phyloP scores from a whole-genome alignment of 75 land plant species.

The Pinus taeda region DNA sequence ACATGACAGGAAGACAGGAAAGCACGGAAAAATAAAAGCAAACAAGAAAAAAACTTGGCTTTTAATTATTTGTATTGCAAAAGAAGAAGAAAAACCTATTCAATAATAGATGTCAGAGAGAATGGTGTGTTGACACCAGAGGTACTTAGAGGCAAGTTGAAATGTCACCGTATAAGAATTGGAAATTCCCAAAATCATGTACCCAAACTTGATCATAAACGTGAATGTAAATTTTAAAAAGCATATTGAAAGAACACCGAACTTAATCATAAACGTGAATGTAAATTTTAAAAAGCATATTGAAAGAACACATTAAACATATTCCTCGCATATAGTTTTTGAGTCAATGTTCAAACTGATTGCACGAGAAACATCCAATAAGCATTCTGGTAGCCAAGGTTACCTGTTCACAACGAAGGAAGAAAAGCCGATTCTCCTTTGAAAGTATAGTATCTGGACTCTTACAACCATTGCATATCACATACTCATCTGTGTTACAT shows the following conservation, averaged over 20 bases:
- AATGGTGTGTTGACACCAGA: too few relatives aligned
- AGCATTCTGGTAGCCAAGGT: background rate
- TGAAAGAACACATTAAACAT: background rate
- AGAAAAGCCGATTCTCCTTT: constrained; percentile 86
- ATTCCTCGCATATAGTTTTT: background rate
- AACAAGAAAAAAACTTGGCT: background rate
- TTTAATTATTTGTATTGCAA: too few relatives aligned
- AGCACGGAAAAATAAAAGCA: background rate
- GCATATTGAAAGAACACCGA: too few relatives aligned
- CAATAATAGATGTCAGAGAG: too few relatives aligned
- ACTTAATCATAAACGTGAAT: background rate
- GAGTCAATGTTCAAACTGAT: background rate
- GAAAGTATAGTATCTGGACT: constrained; percentile 91
- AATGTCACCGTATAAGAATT: background rate
- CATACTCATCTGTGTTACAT: constrained; percentile 74
- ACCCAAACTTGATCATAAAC: background rate
- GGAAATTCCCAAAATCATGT: background rate
- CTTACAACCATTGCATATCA: constrained; percentile 89
- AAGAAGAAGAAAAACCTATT: too few relatives aligned
- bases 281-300: background rate
- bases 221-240: too few relatives aligned
- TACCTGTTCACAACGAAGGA: constrained; percentile 91
- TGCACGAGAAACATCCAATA: background rate
- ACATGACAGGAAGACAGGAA: background rate
- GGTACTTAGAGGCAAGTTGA: background rate